Percentiles rank a stretch among this genome's conserved stretches.
phyloP scores from a whole-genome alignment of 371 early-diverging fungal species.

The Mucor piriformis region DNA sequence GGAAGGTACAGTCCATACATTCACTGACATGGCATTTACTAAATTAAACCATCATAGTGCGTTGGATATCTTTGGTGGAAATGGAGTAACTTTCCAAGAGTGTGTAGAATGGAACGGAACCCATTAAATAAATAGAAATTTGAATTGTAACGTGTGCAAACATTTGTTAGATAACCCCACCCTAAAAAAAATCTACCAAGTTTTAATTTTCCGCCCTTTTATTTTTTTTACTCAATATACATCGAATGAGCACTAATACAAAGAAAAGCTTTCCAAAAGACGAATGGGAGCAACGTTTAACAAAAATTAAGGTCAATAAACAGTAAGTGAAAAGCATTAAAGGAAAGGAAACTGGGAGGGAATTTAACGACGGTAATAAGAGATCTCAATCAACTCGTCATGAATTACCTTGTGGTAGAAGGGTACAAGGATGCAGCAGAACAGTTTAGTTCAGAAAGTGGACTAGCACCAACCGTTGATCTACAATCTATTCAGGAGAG shows the following conservation, averaged over 20 bases:
- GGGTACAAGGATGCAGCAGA: conserved; percentile 98
- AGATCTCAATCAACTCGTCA: conserved; percentile 91
- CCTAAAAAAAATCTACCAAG: not conserved
- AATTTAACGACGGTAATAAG: conserved; percentile 34
- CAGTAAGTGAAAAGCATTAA: conserved; percentile 49
- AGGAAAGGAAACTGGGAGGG: not conserved
- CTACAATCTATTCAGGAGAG: conserved; percentile 90
- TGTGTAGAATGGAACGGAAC: conserved; percentile 77
- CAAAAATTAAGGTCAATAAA: conserved; percentile 65
- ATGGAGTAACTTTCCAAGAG: conserved; percentile 78
- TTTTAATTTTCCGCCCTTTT: conserved; percentile 22
- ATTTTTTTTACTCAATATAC: not conserved
- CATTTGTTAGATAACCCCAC: too few relatives aligned
- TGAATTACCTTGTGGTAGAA: conserved; percentile 98
- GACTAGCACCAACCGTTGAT: conserved; percentile 77
- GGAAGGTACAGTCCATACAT: conserved; percentile 79
- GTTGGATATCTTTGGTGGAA: conserved; percentile 97
- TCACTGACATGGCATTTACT: too few relatives aligned
- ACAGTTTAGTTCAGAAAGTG: conserved; percentile 88
- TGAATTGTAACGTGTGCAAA: too few relatives aligned
- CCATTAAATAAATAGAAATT: conserved; percentile 15
- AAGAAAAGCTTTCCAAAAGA: conserved; percentile 58
- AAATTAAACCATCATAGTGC: conserved; percentile 66
- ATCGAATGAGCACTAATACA: not conserved
- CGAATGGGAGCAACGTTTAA: conserved; percentile 66